Evolutionary conservation across 2,329 filamentous ascomycete species (phyloP).

Genomic region (Xylogone sp.): DNA sequence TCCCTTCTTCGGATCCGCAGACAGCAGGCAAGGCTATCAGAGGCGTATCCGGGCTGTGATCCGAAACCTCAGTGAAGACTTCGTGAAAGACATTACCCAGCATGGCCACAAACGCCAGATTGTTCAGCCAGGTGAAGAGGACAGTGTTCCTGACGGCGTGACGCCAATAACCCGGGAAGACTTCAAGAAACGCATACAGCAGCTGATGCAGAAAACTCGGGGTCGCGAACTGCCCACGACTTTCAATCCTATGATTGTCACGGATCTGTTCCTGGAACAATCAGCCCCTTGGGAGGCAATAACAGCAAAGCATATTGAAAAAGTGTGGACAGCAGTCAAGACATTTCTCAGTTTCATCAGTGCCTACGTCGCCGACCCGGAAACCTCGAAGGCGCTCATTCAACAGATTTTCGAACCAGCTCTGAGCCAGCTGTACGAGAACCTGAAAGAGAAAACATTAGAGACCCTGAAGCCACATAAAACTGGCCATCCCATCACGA

Average conservation of each 20-base stretch:
- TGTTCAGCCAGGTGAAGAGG: constrained; percentile 15
- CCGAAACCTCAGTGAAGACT: constrained; percentile 45
- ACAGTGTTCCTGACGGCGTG: constrained; percentile 8
- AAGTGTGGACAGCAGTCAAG: constrained; percentile 28
- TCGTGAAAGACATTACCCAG: constrained; percentile 38
- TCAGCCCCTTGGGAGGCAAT: constrained; percentile 48
- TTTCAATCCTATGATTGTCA: constrained; percentile 56
- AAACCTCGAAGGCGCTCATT: constrained; percentile 35
- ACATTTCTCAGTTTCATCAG: constrained; percentile 32
- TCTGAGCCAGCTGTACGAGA: constrained; percentile 32
- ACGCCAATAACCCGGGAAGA: constrained; percentile 27
- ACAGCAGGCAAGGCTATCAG: constrained; percentile 28
- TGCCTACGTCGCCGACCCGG: constrained; percentile 32
- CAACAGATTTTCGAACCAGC: constrained; percentile 35
- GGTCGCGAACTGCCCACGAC: constrained; percentile 56
- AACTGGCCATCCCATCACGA: constrained; percentile 47
- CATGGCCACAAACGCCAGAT: constrained; percentile 38
- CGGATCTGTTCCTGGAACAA: constrained; percentile 57
- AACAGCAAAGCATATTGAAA: constrained; percentile 30
- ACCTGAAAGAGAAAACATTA: constrained; percentile 35
- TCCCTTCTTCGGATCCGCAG: constrained; percentile 43
- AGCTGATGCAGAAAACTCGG: constrained; percentile 37
- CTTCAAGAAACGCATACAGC: constrained; percentile 36
- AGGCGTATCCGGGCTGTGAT: constrained; percentile 51
- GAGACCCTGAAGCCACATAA: constrained; percentile 44